A percentile compares a stretch with the other conserved stretches of the same genome.
Evolutionary conservation across 768 basidiomycete species (phyloP).

Genomic region (Podaxis sp.): DNA sequence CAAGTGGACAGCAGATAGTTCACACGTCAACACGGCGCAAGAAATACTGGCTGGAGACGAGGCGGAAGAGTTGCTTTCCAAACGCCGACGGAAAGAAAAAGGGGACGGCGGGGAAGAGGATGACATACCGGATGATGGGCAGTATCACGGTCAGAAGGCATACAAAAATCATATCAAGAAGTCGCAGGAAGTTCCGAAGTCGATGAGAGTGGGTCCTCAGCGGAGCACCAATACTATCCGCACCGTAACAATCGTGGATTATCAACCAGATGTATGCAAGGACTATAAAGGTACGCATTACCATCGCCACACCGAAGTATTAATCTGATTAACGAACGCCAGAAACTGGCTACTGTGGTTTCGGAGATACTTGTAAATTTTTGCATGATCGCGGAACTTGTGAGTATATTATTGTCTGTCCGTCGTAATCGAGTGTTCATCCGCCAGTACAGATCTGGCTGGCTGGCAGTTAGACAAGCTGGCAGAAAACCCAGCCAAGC

Average conservation of each 20-base stretch:
- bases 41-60: conserved; percentile 84
- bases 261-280: conserved; percentile 99
- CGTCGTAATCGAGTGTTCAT: conserved; percentile 5
- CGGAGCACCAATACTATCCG: conserved; percentile 78
- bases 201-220: conserved; percentile 83
- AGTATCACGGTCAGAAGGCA: conserved; percentile 81
- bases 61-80: conserved; percentile 70
- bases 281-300: conserved; percentile 88
- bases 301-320: conserved; percentile 5
- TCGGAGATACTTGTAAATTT: conserved; percentile 99
- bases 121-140: conserved; percentile 72
- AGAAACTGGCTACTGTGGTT: conserved; percentile 99
- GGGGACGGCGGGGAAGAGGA: conserved; percentile 46
- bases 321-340: conserved; percentile 12
- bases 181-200: conserved; percentile 79
- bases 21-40: conserved; percentile 66
- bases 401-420: conserved; percentile 33
- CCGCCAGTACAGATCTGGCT: conserved; percentile 62
- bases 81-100: conserved; percentile 56
- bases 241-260: conserved; percentile 93
- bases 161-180: conserved; percentile 82
- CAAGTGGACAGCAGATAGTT: conserved; percentile 74
- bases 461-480: conserved; percentile 99
- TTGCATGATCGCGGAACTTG: conserved; percentile 96
- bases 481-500: conserved; percentile 69